Percentiles rank a stretch among this genome's conserved stretches.
Evolutionary conservation across 768 basidiomycete species (phyloP).

Genomic region (Podaxis mareebaensis): DNA sequence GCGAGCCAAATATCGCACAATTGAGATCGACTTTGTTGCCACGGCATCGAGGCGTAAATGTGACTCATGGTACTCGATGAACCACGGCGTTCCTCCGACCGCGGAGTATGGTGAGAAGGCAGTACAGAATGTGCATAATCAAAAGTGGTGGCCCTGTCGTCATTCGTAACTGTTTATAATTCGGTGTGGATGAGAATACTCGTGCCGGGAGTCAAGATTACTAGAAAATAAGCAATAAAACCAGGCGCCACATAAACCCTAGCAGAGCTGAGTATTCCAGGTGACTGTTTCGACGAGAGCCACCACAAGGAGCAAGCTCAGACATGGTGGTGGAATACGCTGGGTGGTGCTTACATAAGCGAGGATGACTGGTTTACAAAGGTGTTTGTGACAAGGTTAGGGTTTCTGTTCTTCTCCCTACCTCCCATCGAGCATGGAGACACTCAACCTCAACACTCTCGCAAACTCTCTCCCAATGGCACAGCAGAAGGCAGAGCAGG

Average conservation of each 20-base stretch:
- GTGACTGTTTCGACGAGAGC: background rate
- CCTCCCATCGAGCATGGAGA: conserved; percentile 51
- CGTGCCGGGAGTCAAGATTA: background rate
- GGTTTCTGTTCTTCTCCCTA: conserved; percentile 6
- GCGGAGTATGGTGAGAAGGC: background rate
- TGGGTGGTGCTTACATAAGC: conserved; percentile 9
- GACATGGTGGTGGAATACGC: background rate
- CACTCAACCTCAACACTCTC: conserved; percentile 78
- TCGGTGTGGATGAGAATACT: background rate
- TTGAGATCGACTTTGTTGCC: too few species aligned
- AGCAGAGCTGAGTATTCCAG: background rate
- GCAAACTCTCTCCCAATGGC: conserved; percentile 72
- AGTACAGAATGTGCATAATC: background rate
- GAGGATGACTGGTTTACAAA: background rate
- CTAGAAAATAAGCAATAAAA: background rate
- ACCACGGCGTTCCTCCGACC: background rate
- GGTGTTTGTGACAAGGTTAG: background rate
- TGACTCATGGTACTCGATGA: background rate
- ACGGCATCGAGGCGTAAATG: too few species aligned
- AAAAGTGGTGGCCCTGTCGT: background rate
- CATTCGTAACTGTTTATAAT: background rate
- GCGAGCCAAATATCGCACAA: too few species aligned
- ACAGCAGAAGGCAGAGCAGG: conserved; percentile 79
- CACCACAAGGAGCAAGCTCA: conserved; percentile 8
- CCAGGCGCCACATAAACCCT: background rate